These are phyloP conservation scores for Apiospora saccharicola DNA, from an alignment of 2,329 filamentous ascomycete species.

Conservation along the genomic window DNA sequence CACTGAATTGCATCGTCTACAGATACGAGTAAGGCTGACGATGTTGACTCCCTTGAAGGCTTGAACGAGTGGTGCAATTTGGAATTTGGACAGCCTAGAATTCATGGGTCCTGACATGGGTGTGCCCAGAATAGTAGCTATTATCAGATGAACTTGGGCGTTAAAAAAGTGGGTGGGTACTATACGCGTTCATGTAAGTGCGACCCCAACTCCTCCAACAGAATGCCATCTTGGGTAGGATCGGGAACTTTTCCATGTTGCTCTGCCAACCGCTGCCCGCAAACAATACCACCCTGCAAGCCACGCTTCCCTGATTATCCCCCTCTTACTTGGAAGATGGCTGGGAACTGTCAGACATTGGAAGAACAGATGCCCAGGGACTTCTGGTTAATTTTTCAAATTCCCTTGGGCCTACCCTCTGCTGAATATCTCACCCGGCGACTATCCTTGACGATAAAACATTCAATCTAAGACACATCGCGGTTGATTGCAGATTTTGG, in stretches of 20 bases:
- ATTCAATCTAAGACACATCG: conserved; percentile 7
- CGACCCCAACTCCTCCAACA: background rate
- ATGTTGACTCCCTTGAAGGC: background rate
- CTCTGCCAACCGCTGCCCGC: conserved; percentile 5
- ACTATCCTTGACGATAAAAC: background rate
- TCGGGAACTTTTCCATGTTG: background rate
- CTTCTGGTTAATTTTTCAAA: background rate
- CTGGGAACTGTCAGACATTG: conserved; percentile 15
- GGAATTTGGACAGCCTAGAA: conserved; percentile 3
- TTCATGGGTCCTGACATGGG: background rate
- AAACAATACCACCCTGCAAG: conserved; percentile 10
- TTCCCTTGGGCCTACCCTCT: background rate
- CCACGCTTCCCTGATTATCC: conserved; percentile 1
- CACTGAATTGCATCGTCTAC: background rate
- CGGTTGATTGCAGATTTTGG: background rate
- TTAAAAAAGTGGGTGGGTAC: background rate
- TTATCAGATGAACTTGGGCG: conserved; percentile 1
- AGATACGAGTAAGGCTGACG: background rate
- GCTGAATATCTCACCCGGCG: conserved; percentile 8
- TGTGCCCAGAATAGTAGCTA: conserved; percentile 8
- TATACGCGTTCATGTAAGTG: conserved; percentile 1
- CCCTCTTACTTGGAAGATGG: background rate
- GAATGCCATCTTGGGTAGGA: background rate
- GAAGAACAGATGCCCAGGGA: background rate
- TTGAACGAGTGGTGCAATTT: background rate